Conservation (phyloP, 2,329 filamentous ascomycete genomes). For the Phaeophleospora eucalypticola region DNA sequence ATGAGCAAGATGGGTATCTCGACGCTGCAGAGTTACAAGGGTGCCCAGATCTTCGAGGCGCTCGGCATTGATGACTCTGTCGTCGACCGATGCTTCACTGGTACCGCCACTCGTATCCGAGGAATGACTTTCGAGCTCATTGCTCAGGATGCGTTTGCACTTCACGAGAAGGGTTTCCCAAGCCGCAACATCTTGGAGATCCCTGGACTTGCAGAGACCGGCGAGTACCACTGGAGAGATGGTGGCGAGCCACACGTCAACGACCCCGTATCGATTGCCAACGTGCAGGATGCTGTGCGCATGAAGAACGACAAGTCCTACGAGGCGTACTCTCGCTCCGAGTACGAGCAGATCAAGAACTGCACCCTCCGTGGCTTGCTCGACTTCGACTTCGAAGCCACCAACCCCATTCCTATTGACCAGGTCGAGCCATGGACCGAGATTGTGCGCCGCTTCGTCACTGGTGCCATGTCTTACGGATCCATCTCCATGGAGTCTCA, state of each 20-base stretch:
- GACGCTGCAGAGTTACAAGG: conserved; percentile 93
- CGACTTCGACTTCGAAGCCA: conserved; percentile 92
- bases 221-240: conserved; percentile 97
- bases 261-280: conserved; percentile 89
- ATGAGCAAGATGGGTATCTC: conserved; percentile 99
- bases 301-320: conserved; percentile 99
- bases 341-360: conserved; percentile 94
- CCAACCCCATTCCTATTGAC: conserved; percentile 81
- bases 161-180: conserved; percentile 91
- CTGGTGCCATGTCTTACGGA: conserved; percentile 96
- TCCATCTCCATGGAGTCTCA: conserved; percentile 99
- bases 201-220: conserved; percentile 81
- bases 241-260: conserved; percentile 94
- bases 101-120: conserved; percentile 89
- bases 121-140: conserved; percentile 92
- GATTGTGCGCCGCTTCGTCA: conserved; percentile 93
- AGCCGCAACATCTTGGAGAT: conserved; percentile 71
- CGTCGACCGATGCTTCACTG: conserved; percentile 90
- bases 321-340: conserved; percentile 87
- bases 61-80: conserved; percentile 89
- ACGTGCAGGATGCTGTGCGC: conserved; percentile 92
- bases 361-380: conserved; percentile 91
- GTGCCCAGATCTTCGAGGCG: conserved; percentile 95
- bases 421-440: conserved; percentile 98
- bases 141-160: conserved; percentile 87